Base-by-base conservation (phyloP, 2,329 filamentous ascomycete genomes). In the Capronia epimyces region DNA sequence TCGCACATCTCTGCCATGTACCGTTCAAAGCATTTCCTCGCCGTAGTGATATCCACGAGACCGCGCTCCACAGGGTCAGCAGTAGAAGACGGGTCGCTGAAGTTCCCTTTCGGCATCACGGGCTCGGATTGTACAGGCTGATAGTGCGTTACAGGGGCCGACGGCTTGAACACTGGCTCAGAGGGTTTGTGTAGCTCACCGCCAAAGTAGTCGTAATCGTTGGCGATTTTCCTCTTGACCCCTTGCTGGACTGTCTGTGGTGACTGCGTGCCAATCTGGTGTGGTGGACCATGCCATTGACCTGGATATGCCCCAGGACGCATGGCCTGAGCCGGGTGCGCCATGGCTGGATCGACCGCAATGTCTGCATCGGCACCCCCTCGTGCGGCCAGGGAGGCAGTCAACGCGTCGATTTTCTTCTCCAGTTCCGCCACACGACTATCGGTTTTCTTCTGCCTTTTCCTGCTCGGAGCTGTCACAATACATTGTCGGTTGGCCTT, bases 361-460 rank as follows among this genome's bases (percentile, higher is more conserved):
- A 50, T 54, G 36, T 62, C 59, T 9, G 59, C 15, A 41, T 65
- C 60, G 15, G 55, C 46, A 4, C 62, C 62, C 44, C 67, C 66
- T 8, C 68, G 66, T 1, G 86, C 81, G 40, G 88, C 83, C 58
- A 95, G 66, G 29, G 82, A 89, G 5, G 88, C 87, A 6, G 87
- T 95, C 65, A 95, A 67, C 7, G 86, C 87, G 72, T 95, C 89
- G 57, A 95, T 91, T 73, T 94, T 94, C 75, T 85, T 89, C 74
- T 95, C 89, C 45, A 96, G 75, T 72, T 95, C 89, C 7, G 89
- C 86, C 10, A 96, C 89, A 45, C 89, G 79, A 59, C 82, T 91
- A 66, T 95, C 90, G 47, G 87, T 89, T 75, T 95, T 95, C 75
- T 91, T 95, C 72, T 91, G 87, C 39, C 89, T 78, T 70, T 94